These are phyloP conservation scores for Dictyostelium capitatum DNA, from an alignment of 78 protist species.

Conservation along the genomic window DNA sequence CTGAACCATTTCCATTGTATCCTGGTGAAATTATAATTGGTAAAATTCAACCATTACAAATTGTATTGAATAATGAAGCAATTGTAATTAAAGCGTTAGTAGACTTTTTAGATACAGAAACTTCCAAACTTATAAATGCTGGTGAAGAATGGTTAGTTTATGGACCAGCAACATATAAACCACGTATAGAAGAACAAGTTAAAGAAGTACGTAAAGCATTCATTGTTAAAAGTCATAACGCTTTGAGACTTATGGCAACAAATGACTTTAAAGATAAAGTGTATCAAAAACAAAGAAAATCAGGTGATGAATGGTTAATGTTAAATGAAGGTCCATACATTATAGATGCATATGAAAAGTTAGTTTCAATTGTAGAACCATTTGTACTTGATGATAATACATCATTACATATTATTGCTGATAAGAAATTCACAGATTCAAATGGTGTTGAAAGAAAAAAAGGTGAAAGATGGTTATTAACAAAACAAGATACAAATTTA, in stretches of 20 bases:
- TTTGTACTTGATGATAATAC: constrained; percentile 15
- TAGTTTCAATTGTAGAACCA: constrained; percentile 10
- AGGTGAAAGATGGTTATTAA: constrained; percentile 50
- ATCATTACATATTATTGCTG: constrained; percentile 3
- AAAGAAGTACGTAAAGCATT: constrained; percentile 23
- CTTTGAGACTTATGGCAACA: constrained; percentile 10
- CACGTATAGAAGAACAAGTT: constrained; percentile 44
- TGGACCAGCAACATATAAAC: constrained; percentile 85
- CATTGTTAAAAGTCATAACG: constrained; percentile 49
- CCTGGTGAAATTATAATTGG: constrained; percentile 82
- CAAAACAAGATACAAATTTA: constrained; percentile 21
- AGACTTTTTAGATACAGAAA: constrained; percentile 39
- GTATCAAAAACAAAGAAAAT: not conserved
- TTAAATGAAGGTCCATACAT: constrained; percentile 39
- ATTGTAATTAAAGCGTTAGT: constrained; percentile 69
- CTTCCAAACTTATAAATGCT: not conserved
- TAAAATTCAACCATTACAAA: constrained; percentile 32
- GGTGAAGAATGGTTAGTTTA: constrained; percentile 86
- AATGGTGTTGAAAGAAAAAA: constrained; percentile 57
- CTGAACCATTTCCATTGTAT: constrained; percentile 81
- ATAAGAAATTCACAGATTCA: not conserved
- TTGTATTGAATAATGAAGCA: constrained; percentile 75
- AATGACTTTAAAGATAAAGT: constrained; percentile 37
- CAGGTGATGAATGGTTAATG: constrained; percentile 67
- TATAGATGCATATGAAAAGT: constrained; percentile 46